phyloP scores from a whole-genome alignment of 2,329 filamentous ascomycete species.

The Botrytis medusae region DNA sequence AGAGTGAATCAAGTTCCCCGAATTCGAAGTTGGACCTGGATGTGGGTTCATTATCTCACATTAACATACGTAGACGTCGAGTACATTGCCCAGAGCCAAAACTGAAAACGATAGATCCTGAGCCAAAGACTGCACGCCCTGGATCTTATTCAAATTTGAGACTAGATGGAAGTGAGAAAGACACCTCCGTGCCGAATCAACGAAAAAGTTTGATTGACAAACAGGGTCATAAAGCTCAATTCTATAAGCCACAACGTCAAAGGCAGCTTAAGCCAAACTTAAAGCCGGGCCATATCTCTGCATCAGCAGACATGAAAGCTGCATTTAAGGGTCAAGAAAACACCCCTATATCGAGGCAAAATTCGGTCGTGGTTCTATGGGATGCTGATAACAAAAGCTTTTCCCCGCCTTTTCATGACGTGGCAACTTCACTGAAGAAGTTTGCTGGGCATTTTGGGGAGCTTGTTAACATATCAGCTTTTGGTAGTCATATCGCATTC shows the following conservation, averaged over 20 bases:
- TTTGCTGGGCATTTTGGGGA: not conserved
- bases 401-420: not conserved
- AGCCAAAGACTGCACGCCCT: not conserved
- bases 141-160: not conserved
- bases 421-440: not conserved
- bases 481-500: not conserved
- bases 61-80: too few species aligned
- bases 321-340: not conserved
- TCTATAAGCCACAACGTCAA: not conserved
- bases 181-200: too few species aligned
- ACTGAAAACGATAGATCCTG: not conserved
- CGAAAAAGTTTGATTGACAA: not conserved
- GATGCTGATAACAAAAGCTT: not conserved
- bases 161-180: not conserved
- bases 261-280: not conserved
- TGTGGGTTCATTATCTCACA: not conserved
- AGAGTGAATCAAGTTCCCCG: not conserved
- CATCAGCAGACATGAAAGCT: not conserved
- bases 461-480: not conserved
- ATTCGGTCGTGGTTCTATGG: not conserved
- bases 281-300: not conserved
- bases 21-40: not conserved
- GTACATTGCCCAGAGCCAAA: not conserved
- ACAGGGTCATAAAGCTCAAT: not conserved
- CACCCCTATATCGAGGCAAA: not conserved